Evolutionary conservation across 208 protist genomes (phyloP).

Genomic region (Phytomonas francai): DNA sequence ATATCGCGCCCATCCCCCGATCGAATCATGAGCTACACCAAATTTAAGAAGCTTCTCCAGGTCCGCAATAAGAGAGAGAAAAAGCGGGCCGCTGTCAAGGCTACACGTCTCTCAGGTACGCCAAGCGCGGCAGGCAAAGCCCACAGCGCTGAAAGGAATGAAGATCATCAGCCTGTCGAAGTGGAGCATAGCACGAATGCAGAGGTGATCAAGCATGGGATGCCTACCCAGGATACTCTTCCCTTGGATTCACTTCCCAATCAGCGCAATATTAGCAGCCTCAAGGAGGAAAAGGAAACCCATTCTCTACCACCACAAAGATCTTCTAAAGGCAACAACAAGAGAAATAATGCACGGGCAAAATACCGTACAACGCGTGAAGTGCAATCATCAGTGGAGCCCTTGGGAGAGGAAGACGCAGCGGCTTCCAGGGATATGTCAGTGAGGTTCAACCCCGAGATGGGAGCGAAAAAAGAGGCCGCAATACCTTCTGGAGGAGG

Average conservation of each 20-base stretch:
- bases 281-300: background rate
- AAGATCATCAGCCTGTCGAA: background rate
- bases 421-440: background rate
- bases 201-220: background rate
- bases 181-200: background rate
- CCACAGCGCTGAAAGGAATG: background rate
- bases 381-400: background rate
- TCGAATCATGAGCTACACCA: background rate
- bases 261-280: background rate
- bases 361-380: background rate
- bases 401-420: background rate
- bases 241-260: background rate
- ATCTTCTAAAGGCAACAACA: background rate
- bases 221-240: background rate
- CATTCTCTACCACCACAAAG: background rate
- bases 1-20: background rate
- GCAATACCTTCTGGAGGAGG: background rate
- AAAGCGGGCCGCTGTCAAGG: background rate
- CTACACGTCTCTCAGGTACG: background rate
- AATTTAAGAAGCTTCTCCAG: background rate
- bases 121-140: background rate
- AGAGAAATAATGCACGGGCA: background rate
- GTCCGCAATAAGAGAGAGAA: background rate
- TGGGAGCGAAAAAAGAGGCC: background rate
- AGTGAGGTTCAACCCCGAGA: too few relatives aligned